Percentiles rank a stretch among this genome's conserved stretches.
phyloP scores from a whole-genome alignment of 179 eudicot genomes.

The Actinidia arguta region DNA sequence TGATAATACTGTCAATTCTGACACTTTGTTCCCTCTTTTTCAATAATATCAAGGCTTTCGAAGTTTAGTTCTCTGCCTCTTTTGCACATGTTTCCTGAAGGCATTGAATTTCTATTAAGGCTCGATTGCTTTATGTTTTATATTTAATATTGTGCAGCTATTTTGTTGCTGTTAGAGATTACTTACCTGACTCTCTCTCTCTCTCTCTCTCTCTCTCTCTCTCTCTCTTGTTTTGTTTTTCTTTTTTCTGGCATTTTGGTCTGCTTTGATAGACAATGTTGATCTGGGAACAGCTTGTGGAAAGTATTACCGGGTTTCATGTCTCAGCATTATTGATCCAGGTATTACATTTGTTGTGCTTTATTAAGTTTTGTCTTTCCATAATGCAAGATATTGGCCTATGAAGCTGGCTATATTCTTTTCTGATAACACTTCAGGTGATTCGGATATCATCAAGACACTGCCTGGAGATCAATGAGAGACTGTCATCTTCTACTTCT shows the following conservation, averaged over 20 bases:
- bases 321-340: slow-evolving; percentile 84
- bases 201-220: neutral
- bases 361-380: neutral
- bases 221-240: neutral
- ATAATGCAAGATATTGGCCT: neutral
- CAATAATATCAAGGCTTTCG: neutral
- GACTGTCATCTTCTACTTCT: neutral
- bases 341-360: slow-evolving; percentile 31
- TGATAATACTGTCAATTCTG: neutral
- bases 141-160: neutral
- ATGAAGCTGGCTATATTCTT: neutral
- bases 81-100: neutral
- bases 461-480: slow-evolving; percentile 71
- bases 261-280: slow-evolving; percentile 59
- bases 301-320: slow-evolving; percentile 81
- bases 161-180: neutral
- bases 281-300: slow-evolving; percentile 95
- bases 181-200: neutral
- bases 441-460: slow-evolving; percentile 87
- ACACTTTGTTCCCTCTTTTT: neutral
- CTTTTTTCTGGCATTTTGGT: neutral
- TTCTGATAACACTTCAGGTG: slow-evolving; percentile 48
- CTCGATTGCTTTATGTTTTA: neutral
- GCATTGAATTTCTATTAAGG: neutral
- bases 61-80: neutral